phyloP scores from a whole-genome alignment of 1,139 yeast species.

The Trichomonascaceae sp. region DNA sequence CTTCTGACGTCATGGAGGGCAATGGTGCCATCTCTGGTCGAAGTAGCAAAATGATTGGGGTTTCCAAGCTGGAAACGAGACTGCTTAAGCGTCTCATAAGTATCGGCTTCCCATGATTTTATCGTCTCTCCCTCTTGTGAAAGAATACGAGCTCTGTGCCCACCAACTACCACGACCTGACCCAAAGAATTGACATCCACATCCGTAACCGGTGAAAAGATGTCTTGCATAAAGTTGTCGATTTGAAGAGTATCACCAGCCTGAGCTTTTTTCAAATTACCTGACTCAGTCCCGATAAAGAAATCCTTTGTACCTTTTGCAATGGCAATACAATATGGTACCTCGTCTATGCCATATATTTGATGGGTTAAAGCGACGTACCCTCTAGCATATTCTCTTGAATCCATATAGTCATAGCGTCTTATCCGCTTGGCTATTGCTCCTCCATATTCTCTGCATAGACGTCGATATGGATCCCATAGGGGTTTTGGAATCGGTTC shows the following conservation, averaged over 20 bases:
- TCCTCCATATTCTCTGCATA: background rate
- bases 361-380: background rate
- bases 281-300: background rate
- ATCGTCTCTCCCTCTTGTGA: background rate
- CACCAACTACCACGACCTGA: background rate
- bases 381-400: background rate
- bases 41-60: constrained; percentile 8
- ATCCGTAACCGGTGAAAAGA: background rate
- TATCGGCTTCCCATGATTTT: background rate
- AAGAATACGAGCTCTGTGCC: background rate
- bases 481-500: background rate
- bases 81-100: constrained; percentile 12
- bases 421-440: background rate
- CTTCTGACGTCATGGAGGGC: constrained; percentile 12
- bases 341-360: background rate
- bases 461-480: background rate
- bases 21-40: constrained; percentile 14
- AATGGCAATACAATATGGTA: constrained; percentile 1
- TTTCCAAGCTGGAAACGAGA: constrained; percentile 12
- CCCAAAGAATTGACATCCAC: background rate
- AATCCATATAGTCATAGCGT: background rate
- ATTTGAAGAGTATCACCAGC: background rate
- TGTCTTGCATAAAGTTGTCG: background rate
- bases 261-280: background rate
- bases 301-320: background rate